Conservation (phyloP, 1,284 basidiomycete species). For the Flammula alnicola region DNA sequence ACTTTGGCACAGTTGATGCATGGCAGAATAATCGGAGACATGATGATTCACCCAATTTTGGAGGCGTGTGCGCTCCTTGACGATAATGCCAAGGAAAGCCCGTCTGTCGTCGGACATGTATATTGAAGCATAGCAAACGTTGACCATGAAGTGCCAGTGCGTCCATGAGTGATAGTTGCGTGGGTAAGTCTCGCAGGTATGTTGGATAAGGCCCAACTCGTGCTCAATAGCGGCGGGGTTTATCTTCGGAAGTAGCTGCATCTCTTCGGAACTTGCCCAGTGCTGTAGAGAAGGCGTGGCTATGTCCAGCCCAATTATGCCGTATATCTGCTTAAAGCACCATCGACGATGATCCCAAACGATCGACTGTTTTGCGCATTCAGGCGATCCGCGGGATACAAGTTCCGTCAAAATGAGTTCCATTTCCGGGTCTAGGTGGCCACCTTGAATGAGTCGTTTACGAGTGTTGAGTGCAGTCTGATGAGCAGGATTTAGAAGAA, state of each 20-base stretch:
- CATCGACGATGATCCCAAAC: slow-evolving; percentile 73
- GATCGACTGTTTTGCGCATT: slow-evolving; percentile 64
- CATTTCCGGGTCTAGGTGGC: slow-evolving; percentile 36
- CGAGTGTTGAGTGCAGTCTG: slow-evolving; percentile 65
- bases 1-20: slow-evolving; percentile 47
- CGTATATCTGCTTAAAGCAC: slow-evolving; percentile 47
- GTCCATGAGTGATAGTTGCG: slow-evolving; percentile 74
- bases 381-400: slow-evolving; percentile 52
- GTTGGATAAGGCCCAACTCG: slow-evolving; percentile 51
- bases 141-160: slow-evolving; percentile 55
- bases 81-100: slow-evolving; percentile 37
- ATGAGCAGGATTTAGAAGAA: slow-evolving; percentile 71
- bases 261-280: slow-evolving; percentile 31
- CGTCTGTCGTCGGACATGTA: slow-evolving; percentile 16
- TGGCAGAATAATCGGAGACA: slow-evolving; percentile 66
- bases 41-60: slow-evolving; percentile 61
- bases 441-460: slow-evolving; percentile 50
- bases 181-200: slow-evolving; percentile 61
- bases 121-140: slow-evolving; percentile 29
- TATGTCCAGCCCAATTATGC: slow-evolving; percentile 14
- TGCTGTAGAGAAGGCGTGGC: slow-evolving; percentile 14
- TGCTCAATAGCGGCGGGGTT: slow-evolving; percentile 36
- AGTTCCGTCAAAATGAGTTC: slow-evolving; percentile 55
- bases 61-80: slow-evolving; percentile 40
- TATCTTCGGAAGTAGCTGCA: slow-evolving; percentile 33